Base-by-base conservation (phyloP, 2,329 filamentous ascomycete genomes). In the Calonectria fujianensis region DNA sequence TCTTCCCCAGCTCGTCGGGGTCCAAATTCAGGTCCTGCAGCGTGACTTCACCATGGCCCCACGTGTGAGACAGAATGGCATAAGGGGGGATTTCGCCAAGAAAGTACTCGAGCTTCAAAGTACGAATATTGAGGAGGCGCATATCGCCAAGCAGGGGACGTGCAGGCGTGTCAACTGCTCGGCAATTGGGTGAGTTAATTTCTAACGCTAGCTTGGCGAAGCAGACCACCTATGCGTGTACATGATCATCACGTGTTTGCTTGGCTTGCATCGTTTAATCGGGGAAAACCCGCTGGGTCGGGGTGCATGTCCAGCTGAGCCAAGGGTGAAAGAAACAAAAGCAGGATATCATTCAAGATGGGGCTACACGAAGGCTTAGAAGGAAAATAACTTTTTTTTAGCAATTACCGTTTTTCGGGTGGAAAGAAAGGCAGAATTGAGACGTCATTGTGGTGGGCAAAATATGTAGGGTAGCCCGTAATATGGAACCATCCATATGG, bases 1-100 rank as follows among this genome's bases (percentile, higher is more conserved):
- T 74, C 41, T 52, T 13, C 2, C 51, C 50, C 1, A 73, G 69
- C 18, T 69, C 72, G 9, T 8, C 7, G 57, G 35, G 57, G 16
- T 31, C 45, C 13, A 41, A 52, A 16, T 35, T 52, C 16, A 77
- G 50, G 27, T 77, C 75, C 32, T 77, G 75, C 10, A 76, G 54
- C 0, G 74, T 73, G 16, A 74, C 71, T 51, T 77, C 75, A 1
- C 59, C 69, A 1, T 54, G 24, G 3, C 69, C 72, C 75, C 75
- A 74, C 13, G 74, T 74, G 37, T 76, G 75, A 10, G 75, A 77
- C 4, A 77, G 54, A 37, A 76, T 76, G 29, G 67, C 69, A 39
- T 77, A 77, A 7, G 72, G 75, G 6, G 75, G 75, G 1, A 59
- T 51, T 3, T 76, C 61, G 9, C 71, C 69, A 2, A 76, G 31